These are phyloP conservation scores for Dipteronia sinensis DNA, from an alignment of 345 rosid genomes.

Conservation along the genomic window DNA sequence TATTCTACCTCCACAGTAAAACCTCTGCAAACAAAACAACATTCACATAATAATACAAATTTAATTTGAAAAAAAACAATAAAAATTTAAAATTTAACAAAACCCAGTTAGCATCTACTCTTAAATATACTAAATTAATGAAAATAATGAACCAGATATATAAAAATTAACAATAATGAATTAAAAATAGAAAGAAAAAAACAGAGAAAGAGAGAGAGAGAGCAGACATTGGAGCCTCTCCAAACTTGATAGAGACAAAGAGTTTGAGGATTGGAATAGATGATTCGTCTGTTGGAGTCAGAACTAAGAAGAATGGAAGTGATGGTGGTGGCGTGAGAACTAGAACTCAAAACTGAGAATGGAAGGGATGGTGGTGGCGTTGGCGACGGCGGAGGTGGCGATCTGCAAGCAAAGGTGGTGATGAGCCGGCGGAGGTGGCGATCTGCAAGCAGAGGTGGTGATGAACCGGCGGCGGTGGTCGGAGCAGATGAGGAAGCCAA, in stretches of 20 bases:
- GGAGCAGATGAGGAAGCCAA: too few species aligned
- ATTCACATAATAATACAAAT: background rate
- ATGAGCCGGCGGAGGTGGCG: too few species aligned
- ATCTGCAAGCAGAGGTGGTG: too few species aligned
- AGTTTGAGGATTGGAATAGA: slow-evolving; percentile 24
- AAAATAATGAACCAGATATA: too few species aligned
- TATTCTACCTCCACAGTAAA: slow-evolving; percentile 77
- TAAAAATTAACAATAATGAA: background rate
- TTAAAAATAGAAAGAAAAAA: background rate
- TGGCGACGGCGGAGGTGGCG: too few species aligned
- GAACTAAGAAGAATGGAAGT: too few species aligned
- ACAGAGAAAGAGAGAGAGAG: background rate
- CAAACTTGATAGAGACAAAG: slow-evolving; percentile 63
- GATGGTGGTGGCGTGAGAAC: too few species aligned
- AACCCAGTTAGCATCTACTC: background rate
- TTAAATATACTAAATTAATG: too few species aligned
- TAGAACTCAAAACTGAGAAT: too few species aligned
- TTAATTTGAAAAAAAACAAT: background rate
- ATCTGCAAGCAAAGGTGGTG: too few species aligned
- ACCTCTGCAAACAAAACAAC: slow-evolving; percentile 53
- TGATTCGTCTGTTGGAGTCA: slow-evolving; percentile 40
- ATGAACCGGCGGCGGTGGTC: too few species aligned
- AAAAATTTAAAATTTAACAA: background rate
- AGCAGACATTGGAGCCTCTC: slow-evolving; percentile 66
- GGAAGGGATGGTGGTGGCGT: too few species aligned